phyloP scores from a whole-genome alignment of 495 filamentous ascomycete species.

The Haplographium delicatum region DNA sequence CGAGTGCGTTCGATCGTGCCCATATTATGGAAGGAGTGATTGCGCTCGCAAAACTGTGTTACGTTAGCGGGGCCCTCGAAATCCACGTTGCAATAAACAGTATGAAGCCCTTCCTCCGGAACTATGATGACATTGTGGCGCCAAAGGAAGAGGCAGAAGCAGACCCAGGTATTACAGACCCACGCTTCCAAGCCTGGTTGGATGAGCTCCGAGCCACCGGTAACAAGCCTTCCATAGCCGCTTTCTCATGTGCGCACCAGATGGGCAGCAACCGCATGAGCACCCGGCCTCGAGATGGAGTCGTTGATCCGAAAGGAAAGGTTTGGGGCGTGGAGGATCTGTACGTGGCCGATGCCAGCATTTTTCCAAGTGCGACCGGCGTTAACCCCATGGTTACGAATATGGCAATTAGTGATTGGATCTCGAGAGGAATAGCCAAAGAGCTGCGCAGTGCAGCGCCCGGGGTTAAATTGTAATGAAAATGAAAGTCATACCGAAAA shows the following conservation, averaged over 20 bases:
- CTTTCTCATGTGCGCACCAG: slow-evolving; percentile 67
- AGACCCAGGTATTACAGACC: slow-evolving; percentile 56
- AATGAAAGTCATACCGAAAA: too few species aligned
- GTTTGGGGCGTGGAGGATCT: slow-evolving; percentile 73
- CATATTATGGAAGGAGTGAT: slow-evolving; percentile 68
- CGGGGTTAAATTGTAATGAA: too few species aligned
- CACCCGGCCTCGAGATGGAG: slow-evolving; percentile 49
- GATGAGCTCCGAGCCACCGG: slow-evolving; percentile 42
- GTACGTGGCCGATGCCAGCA: slow-evolving; percentile 80
- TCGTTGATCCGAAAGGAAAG: slow-evolving; percentile 67
- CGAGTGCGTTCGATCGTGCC: slow-evolving; percentile 62
- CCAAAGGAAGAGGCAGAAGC: slow-evolving; percentile 7
- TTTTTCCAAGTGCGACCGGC: slow-evolving; percentile 84
- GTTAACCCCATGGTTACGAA: slow-evolving; percentile 93
- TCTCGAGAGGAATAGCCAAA: slow-evolving; percentile 20
- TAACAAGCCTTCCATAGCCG: slow-evolving; percentile 43
- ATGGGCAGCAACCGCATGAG: slow-evolving; percentile 91
- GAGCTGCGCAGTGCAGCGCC: slow-evolving; percentile 17
- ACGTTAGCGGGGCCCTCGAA: slow-evolving; percentile 69
- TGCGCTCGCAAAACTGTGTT: slow-evolving; percentile 67
- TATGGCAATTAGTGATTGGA: slow-evolving; percentile 62
- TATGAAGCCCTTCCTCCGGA: slow-evolving; percentile 61
- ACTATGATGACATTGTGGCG: slow-evolving; percentile 14
- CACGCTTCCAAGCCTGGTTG: slow-evolving; percentile 64
- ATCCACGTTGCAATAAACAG: slow-evolving; percentile 60